These are phyloP conservation scores for Pachyrhizus erosus DNA, from an alignment of 306 rosid species.

Conservation along the genomic window DNA sequence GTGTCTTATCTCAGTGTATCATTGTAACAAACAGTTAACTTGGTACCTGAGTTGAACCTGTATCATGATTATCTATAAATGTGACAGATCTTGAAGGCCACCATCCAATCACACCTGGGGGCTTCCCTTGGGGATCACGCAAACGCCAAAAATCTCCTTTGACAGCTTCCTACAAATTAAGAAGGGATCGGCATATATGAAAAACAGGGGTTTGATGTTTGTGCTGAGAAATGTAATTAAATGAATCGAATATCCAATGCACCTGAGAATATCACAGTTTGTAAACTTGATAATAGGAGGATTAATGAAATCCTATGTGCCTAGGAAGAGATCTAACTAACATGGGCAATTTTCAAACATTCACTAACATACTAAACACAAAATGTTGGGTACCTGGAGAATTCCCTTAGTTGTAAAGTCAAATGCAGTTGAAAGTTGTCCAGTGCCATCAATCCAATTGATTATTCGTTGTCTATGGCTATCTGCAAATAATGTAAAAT, in stretches of 20 bases:
- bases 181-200: constrained; percentile 6
- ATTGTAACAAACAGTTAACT: constrained; percentile 10
- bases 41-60: constrained; percentile 91
- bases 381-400: constrained; percentile 72
- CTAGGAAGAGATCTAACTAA: neutral
- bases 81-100: constrained; percentile 94
- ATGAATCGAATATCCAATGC: constrained; percentile 10
- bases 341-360: neutral
- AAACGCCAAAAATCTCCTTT: constrained; percentile 83
- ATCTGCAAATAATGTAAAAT: constrained; percentile 57
- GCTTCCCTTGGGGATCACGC: constrained; percentile 82
- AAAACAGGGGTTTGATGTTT: neutral
- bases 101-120: constrained; percentile 90
- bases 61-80: constrained; percentile 87
- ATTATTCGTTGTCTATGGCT: constrained; percentile 80
- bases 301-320: neutral
- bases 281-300: neutral
- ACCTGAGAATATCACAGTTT: neutral
- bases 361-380: neutral
- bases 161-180: constrained; percentile 78
- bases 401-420: constrained; percentile 98
- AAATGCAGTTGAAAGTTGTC: constrained; percentile 86
- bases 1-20: neutral
- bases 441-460: constrained; percentile 87
- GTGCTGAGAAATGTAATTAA: constrained; percentile 11